A percentile compares a stretch with the other conserved stretches of the same genome.
These are phyloP conservation scores for Malassezia nana DNA, from an alignment of 1,284 basidiomycete species.

Conservation along the genomic window DNA sequence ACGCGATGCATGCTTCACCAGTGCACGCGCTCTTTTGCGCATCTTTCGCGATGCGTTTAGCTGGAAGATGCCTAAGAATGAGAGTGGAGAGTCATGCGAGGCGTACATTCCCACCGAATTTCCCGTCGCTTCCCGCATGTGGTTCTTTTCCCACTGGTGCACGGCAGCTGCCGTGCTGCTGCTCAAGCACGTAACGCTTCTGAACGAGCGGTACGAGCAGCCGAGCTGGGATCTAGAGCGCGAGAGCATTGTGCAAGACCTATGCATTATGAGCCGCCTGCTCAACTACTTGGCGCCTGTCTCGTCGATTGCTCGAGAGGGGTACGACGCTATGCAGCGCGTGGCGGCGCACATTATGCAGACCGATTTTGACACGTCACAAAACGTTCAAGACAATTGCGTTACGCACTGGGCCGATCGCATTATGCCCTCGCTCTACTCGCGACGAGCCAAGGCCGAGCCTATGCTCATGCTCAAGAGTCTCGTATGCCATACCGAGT, in stretches of 20 bases:
- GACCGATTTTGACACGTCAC: neutral
- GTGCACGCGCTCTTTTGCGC: conserved; percentile 28
- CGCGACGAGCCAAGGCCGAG: neutral
- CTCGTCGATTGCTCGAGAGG: conserved; percentile 26
- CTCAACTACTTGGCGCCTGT: conserved; percentile 33
- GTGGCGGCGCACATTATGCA: conserved; percentile 9
- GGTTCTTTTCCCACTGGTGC: conserved; percentile 35
- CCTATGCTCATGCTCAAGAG: conserved; percentile 10
- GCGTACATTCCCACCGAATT: conserved; percentile 24
- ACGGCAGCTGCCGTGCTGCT: conserved; percentile 32
- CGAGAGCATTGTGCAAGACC: conserved; percentile 33
- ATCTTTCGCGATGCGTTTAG: conserved; percentile 34
- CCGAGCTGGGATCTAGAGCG: conserved; percentile 29
- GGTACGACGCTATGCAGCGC: conserved; percentile 28
- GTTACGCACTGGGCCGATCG: conserved; percentile 15
- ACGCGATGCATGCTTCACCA: conserved; percentile 31
- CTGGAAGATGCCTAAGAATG: conserved; percentile 28
- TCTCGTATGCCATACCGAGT: neutral
- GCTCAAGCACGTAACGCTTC: conserved; percentile 33
- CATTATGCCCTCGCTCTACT: conserved; percentile 1
- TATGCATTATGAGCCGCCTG: conserved; percentile 30
- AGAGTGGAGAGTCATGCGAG: conserved; percentile 10
- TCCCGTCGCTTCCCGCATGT: conserved; percentile 22
- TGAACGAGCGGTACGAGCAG: conserved; percentile 30
- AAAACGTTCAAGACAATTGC: neutral